These are phyloP conservation scores for Colletotrichum acutatum DNA, from an alignment of 2,329 filamentous ascomycete species.

Conservation along the genomic window DNA sequence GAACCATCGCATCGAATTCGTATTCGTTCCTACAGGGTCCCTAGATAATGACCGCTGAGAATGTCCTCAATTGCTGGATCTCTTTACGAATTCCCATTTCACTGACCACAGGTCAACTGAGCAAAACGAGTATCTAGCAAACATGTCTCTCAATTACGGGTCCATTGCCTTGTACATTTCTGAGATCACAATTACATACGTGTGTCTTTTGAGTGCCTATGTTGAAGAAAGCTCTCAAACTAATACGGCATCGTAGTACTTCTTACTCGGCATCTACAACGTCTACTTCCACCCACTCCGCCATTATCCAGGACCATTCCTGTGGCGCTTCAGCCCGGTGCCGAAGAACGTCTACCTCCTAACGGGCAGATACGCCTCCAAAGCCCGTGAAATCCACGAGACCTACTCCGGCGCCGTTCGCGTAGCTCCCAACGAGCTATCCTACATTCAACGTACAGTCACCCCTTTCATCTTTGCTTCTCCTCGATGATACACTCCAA, in stretches of 20 bases:
- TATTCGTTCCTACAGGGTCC: conserved; percentile 14
- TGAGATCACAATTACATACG: background rate
- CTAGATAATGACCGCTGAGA: background rate
- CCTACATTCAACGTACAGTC: conserved; percentile 42
- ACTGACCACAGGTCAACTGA: background rate
- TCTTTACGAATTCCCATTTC: background rate
- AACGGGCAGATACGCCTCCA: conserved; percentile 14
- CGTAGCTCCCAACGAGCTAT: conserved; percentile 51
- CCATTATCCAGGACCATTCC: conserved; percentile 43
- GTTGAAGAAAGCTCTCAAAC: background rate
- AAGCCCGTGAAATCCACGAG: conserved; percentile 35
- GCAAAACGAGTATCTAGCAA: background rate
- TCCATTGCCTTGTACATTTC: background rate
- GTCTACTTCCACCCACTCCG: conserved; percentile 48
- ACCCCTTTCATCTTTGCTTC: too few species aligned
- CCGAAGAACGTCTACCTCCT: conserved; percentile 21
- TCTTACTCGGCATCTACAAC: conserved; percentile 42
- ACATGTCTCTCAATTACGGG: conserved; percentile 10
- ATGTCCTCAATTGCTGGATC: too few species aligned
- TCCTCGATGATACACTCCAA: background rate
- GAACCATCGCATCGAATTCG: conserved; percentile 18
- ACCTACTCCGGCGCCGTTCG: conserved; percentile 49
- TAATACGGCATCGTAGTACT: conserved; percentile 7
- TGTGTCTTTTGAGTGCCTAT: background rate
- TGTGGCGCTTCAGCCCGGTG: conserved; percentile 24